phyloP scores from a whole-genome alignment of 441 rosid genomes.

The Gossypium davidsonii region DNA sequence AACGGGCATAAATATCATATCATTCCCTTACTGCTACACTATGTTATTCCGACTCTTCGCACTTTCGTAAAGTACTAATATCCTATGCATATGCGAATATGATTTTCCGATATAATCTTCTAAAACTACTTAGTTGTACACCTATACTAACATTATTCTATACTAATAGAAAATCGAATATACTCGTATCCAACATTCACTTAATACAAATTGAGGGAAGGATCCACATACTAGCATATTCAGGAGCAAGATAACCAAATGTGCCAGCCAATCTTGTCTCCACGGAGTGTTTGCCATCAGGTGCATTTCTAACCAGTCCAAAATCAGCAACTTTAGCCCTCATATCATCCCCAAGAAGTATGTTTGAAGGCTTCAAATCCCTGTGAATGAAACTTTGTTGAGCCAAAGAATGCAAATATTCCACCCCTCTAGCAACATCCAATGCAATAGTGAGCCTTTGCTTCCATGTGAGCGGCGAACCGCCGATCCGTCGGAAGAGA shows the following conservation, averaged over 20 bases:
- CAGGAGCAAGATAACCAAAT: constrained; percentile 89
- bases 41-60: too few species aligned
- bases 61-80: too few species aligned
- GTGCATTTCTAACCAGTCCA: constrained; percentile 82
- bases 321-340: constrained; percentile 93
- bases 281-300: constrained; percentile 71
- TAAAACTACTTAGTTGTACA: neutral
- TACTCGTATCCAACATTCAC: neutral
- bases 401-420: constrained; percentile 79
- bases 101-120: too few species aligned
- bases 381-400: constrained; percentile 88
- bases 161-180: neutral
- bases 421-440: constrained; percentile 85
- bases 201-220: neutral
- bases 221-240: constrained; percentile 63
- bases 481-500: constrained; percentile 42
- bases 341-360: constrained; percentile 87
- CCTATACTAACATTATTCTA: neutral
- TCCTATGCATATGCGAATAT: too few species aligned
- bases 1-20: too few species aligned
- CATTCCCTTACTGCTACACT: too few species aligned
- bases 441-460: constrained; percentile 71
- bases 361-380: constrained; percentile 82
- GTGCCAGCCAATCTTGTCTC: constrained; percentile 88
- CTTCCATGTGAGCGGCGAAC: constrained; percentile 61